Conservation (phyloP, 177 flowering plant genomes). For the Vitis hybrid region DNA sequence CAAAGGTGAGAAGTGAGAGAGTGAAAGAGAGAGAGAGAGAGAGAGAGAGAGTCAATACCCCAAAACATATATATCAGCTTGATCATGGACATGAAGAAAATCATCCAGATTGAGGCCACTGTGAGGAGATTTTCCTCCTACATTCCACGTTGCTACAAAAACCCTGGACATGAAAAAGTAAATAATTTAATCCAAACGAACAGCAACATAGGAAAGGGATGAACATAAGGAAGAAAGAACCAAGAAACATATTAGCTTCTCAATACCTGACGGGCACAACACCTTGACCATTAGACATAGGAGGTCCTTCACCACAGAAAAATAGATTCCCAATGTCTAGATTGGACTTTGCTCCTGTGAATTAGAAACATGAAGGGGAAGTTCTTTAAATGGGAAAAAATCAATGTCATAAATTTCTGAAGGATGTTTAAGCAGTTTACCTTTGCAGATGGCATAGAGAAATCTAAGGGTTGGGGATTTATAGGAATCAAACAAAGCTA, state of each 20-base stretch:
- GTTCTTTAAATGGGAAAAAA: background rate
- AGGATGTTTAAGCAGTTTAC: too few species aligned
- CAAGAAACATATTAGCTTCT: background rate
- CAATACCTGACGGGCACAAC: conserved; percentile 29
- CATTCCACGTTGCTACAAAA: conserved; percentile 86
- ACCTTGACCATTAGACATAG: conserved; percentile 14
- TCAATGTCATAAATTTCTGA: too few species aligned
- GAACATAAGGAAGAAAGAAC: background rate
- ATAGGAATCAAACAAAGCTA: background rate
- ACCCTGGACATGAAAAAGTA: conserved; percentile 31
- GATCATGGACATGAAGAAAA: conserved; percentile 50
- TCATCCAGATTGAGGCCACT: conserved; percentile 50
- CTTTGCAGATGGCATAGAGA: too few species aligned
- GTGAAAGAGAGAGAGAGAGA: background rate
- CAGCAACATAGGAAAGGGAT: background rate
- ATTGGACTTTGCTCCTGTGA: conserved; percentile 26
- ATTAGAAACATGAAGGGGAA: conserved; percentile 2
- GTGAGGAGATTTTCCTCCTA: conserved; percentile 73
- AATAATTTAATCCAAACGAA: background rate
- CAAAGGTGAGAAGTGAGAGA: too few species aligned
- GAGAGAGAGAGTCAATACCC: conserved; percentile 42
- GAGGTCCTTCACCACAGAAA: background rate
- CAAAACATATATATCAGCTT: conserved; percentile 70
- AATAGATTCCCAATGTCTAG: conserved; percentile 8
- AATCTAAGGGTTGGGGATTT: too few species aligned